Conservation (phyloP, 2,329 filamentous ascomycete species). For the Monilinia polystroma region DNA sequence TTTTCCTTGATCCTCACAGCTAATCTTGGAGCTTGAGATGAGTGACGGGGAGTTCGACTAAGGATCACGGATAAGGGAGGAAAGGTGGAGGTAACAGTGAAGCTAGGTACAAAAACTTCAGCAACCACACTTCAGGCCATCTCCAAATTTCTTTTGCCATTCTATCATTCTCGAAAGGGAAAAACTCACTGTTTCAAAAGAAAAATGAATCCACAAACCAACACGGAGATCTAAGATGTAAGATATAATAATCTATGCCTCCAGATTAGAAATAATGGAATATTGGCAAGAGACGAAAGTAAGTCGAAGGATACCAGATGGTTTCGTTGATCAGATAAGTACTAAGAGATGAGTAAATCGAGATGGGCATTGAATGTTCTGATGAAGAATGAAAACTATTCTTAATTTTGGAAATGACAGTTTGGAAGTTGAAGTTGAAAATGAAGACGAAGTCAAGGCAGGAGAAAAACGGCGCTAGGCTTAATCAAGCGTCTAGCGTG, state of each 20-base stretch:
- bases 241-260: not conserved
- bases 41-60: not conserved
- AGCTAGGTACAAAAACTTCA: constrained; percentile 8
- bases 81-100: not conserved
- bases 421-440: constrained; percentile 1
- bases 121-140: not conserved
- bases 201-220: not conserved
- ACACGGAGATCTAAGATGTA: not conserved
- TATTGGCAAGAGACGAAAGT: not conserved
- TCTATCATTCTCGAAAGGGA: not conserved
- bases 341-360: not conserved
- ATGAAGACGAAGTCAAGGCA: not conserved
- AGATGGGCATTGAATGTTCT: not conserved
- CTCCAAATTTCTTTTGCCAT: not conserved
- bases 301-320: not conserved
- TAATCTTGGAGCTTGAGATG: not conserved
- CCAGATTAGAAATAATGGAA: not conserved
- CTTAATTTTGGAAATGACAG: not conserved
- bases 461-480: not conserved
- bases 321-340: not conserved
- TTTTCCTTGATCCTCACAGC: not conserved
- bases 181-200: not conserved
- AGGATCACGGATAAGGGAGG: not conserved
- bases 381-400: not conserved
- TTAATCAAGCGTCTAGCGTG: not conserved